These are phyloP conservation scores for Taphrina communis DNA, from an alignment of 1,139 yeast genomes.

Conservation along the genomic window DNA sequence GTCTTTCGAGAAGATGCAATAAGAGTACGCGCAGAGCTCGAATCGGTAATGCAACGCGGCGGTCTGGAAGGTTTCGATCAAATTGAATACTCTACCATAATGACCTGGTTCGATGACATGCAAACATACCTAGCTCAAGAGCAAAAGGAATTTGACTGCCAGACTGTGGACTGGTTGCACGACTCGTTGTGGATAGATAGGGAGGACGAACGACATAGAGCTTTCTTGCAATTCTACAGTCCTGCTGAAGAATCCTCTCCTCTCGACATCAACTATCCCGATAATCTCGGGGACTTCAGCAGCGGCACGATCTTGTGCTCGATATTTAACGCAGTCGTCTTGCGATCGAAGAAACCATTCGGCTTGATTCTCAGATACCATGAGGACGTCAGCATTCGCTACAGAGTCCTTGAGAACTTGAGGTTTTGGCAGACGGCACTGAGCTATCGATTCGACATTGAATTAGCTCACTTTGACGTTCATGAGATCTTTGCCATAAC, in stretches of 20 bases:
- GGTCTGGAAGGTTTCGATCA: not conserved
- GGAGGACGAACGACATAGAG: constrained; percentile 4
- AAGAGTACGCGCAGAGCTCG: constrained; percentile 8
- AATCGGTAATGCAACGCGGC: not conserved
- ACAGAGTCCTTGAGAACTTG: constrained; percentile 34
- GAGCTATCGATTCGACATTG: constrained; percentile 21
- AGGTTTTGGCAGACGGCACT: constrained; percentile 30
- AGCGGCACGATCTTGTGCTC: constrained; percentile 32
- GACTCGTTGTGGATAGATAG: constrained; percentile 2
- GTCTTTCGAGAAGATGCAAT: constrained; percentile 37
- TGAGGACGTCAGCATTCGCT: constrained; percentile 27
- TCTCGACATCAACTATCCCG: not conserved
- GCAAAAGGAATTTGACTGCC: not conserved
- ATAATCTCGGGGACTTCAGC: constrained; percentile 12
- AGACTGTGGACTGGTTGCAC: constrained; percentile 18
- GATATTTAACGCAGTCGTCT: constrained; percentile 29
- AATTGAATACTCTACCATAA: not conserved
- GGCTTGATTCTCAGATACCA: constrained; percentile 27
- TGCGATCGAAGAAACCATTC: constrained; percentile 31
- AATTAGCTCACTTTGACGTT: not conserved
- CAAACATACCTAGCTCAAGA: constrained; percentile 13
- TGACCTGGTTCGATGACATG: constrained; percentile 9
- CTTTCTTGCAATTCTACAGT: constrained; percentile 26
- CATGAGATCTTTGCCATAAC: constrained; percentile 9
- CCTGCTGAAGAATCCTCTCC: not conserved